Evolutionary conservation across 495 filamentous ascomycete genomes (phyloP), one percentile per base, ranked within the genome.

Genomic region (Viridothelium virens): DNA sequence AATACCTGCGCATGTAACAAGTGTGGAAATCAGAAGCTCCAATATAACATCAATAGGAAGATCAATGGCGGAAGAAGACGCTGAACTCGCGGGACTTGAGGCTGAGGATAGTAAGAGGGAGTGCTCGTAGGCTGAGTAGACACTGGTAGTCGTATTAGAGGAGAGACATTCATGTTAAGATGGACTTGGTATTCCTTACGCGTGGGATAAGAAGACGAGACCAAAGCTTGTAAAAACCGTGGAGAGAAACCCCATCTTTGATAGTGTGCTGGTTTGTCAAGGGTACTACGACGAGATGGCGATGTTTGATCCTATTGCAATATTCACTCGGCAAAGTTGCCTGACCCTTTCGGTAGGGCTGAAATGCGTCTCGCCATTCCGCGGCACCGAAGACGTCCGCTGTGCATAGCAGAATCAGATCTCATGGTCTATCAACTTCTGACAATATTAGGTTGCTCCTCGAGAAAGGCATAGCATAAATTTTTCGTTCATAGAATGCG

Each of bases 61-160:
- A 31, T 65, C 63, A 41, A 66, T 12, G 36, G 63, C 69, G 7
- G 61, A 67, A 38, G 59, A 73, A 41, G 56, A 72, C 56, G 50
- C 56, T 38, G n/a, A n/a, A 5, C 65, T 56, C 38, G 68, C 71
- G 36, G 64, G 64, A 67, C 44, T 65, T 53, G 12, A 63, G 34
- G 69, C 65, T 37, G 70, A 12, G 38, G 66, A 61, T 34, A 68
- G 63, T 53, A 75, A 70, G 44, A 70, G 53, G 63, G 73, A 71
- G 70, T 80, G 78, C 63, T 80, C 78, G 70, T 79, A 72, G 47
- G 78, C 74, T 63, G 78, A 79, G 71, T 80, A 80, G 66, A 77
- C 72, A 63, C 78, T 80, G 70, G 70, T 39, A 66, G 64, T 65
- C 61, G 61, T 46, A 3, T 63, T 41, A 53, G 31, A 18, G 48